Evolutionary conservation across 2,329 filamentous ascomycete species (phyloP), one percentile per base, ranked within the genome.

Genomic region (Neonectria magnoliae): DNA sequence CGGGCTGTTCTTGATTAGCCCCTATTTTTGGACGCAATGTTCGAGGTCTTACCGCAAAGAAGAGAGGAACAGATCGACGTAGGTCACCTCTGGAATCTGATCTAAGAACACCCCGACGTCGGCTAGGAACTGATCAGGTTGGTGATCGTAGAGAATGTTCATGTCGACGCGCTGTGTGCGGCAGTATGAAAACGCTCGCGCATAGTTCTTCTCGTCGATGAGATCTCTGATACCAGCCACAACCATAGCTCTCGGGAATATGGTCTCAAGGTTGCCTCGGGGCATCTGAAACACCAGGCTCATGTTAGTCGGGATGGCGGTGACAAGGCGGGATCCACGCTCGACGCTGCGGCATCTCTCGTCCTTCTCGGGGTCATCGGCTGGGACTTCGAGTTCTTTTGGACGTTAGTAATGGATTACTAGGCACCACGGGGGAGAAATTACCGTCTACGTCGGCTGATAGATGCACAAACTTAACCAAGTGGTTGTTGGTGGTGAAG

Each of bases 91-190:
- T 71, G 91, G 89, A 44, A 99, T 84, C 77, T 99, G 94, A 18
- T 93, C 89, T 33, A 98, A 83, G 74, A 99, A 97, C 1, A 92
- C 79, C 0, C 85, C 84, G 11, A 97, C 87, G 68, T 90, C 92
- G 4, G 85, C 82, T 76, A 98, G 85, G 76, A 99, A 98, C 70
- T 97, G 92, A 41, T 90, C 85, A 0, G 95, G 93, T n/a, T 90
- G 89, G 79, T 98, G 93, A 75, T 99, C 96, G 75, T 97, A 95
- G 2, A 99, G 83, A 66, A 99, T 95, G 75, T 99, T 99, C 91
- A 98, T 94, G 75, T 99, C 96, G 1, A 99, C 96, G 71, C 97
- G 89, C 77, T 99, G 97, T 22, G 90, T 95, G 55, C 96, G 90
- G 76, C 96, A 98, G 67, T 93, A 91, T 22, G 92, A 83, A 76